Evolutionary conservation across 495 filamentous ascomycete genomes (phyloP).

Genomic region (Tuber microsphaerosporum): DNA sequence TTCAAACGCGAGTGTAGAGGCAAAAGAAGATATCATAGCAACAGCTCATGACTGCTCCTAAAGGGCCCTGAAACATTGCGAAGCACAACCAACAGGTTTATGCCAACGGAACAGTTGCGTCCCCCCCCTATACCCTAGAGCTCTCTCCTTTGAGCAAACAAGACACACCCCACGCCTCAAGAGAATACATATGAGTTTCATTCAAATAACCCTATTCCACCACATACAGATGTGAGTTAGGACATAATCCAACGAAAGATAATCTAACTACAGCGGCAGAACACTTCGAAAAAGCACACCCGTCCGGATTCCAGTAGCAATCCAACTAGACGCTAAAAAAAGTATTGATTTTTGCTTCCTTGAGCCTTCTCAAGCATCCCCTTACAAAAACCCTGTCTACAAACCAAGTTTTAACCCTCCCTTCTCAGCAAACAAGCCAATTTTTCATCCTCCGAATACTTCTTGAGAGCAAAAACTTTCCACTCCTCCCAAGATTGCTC

Average conservation of each 20-base stretch:
- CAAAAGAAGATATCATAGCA: not conserved
- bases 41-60: not conserved
- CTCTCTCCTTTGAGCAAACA: not conserved
- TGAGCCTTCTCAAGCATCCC: not conserved
- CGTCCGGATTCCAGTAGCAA: not conserved
- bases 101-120: not conserved
- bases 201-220: not conserved
- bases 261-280: not conserved
- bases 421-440: not conserved
- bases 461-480: not conserved
- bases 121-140: not conserved
- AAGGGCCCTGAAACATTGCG: not conserved
- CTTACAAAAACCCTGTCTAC: not conserved
- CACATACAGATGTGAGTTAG: not conserved
- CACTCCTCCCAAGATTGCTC: not conserved
- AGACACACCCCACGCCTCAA: not conserved
- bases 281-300: not conserved
- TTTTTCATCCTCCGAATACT: not conserved
- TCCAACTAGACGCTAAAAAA: not conserved
- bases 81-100: not conserved
- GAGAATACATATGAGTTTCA: not conserved
- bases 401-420: not conserved
- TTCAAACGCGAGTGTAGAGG: too few relatives aligned
- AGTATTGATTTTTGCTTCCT: not conserved
- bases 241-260: not conserved